Percentiles rank a stretch among this genome's conserved stretches.
phyloP scores from a whole-genome alignment of 2,329 filamentous ascomycete genomes.

The Akanthomyces muscarius region DNA sequence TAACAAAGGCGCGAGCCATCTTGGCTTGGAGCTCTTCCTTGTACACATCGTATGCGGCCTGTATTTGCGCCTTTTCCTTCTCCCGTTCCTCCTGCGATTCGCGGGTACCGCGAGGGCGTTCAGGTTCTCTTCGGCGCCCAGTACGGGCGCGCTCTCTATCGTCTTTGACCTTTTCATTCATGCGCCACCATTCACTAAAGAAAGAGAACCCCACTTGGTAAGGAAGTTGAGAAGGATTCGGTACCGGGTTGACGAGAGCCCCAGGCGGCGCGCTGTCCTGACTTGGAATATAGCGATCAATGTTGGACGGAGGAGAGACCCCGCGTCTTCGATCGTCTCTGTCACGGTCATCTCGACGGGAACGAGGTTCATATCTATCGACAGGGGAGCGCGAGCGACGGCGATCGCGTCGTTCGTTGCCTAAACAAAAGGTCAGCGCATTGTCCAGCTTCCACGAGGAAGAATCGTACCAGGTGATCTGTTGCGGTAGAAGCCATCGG shows the following conservation, averaged over 20 bases:
- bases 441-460: neutral
- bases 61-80: slow-evolving; percentile 74
- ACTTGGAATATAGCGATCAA: slow-evolving; percentile 81
- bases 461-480: slow-evolving; percentile 64
- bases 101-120: slow-evolving; percentile 58
- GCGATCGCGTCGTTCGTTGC: slow-evolving; percentile 56
- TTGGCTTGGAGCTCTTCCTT: slow-evolving; percentile 66
- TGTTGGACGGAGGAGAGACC: slow-evolving; percentile 62
- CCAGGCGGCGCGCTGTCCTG: slow-evolving; percentile 52
- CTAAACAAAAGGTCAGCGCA: slow-evolving; percentile 31
- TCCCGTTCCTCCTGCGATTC: slow-evolving; percentile 71
- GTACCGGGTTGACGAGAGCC: slow-evolving; percentile 58
- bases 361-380: slow-evolving; percentile 72
- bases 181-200: slow-evolving; percentile 82
- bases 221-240: slow-evolving; percentile 67
- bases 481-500: slow-evolving; percentile 60
- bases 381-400: slow-evolving; percentile 67
- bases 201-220: slow-evolving; percentile 84
- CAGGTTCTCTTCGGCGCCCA: slow-evolving; percentile 64
- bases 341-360: slow-evolving; percentile 63
- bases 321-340: slow-evolving; percentile 62
- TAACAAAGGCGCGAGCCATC: slow-evolving; percentile 87
- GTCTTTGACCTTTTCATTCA: slow-evolving; percentile 77
- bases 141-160: slow-evolving; percentile 69
- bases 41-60: slow-evolving; percentile 63